A percentile compares a stretch with the other conserved stretches of the same genome.
Conservation (phyloP, 257 asterid species). For the Nicotiana sylvestris region DNA sequence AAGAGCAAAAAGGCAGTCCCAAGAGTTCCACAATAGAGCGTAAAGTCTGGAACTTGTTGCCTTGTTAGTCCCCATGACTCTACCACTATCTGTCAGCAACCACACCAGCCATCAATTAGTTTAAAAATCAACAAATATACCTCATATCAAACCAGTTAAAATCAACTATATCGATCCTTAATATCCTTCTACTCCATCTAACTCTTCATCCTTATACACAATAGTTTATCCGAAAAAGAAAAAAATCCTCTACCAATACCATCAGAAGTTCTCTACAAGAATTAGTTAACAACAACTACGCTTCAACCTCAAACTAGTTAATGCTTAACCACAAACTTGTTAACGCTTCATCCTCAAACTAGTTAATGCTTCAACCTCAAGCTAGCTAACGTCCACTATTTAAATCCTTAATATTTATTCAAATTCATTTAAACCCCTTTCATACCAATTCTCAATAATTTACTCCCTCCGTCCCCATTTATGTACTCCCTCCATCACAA, state of each 20-base stretch:
- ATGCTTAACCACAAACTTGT: too few species aligned
- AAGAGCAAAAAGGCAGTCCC: slow-evolving; percentile 70
- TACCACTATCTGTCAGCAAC: slow-evolving; percentile 37
- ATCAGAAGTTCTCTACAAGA: neutral
- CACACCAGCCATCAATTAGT: neutral
- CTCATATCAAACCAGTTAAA: neutral
- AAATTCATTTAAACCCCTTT: too few species aligned
- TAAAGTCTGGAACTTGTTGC: slow-evolving; percentile 45
- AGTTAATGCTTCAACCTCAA: neutral
- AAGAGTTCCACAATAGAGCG: slow-evolving; percentile 52
- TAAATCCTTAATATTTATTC: too few species aligned
- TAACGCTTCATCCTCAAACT: neutral
- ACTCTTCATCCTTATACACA: too few species aligned
- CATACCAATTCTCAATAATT: too few species aligned
- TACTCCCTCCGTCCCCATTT: too few species aligned
- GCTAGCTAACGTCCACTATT: neutral
- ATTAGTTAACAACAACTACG: neutral
- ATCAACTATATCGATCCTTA: neutral
- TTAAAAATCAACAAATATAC: neutral
- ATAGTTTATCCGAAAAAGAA: too few species aligned
- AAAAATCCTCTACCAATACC: too few species aligned
- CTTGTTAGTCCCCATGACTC: slow-evolving; percentile 56
- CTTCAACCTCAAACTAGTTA: neutral
- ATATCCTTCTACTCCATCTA: too few species aligned
- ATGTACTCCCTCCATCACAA: too few species aligned